phyloP scores from a whole-genome alignment of 1,284 basidiomycete genomes.

The Sutorius eximius region DNA sequence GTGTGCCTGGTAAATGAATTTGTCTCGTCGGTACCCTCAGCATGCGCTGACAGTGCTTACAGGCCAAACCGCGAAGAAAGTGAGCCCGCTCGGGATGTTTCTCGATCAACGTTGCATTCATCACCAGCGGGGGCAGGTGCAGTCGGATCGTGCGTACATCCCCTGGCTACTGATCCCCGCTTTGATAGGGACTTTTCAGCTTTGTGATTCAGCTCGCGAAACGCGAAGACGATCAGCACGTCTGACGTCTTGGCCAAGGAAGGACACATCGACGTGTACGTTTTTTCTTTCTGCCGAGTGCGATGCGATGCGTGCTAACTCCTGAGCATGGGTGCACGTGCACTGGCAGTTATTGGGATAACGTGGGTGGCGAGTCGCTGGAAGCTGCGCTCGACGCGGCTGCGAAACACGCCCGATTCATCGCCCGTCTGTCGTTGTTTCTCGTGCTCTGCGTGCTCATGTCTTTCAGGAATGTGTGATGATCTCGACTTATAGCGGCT shows the following conservation, averaged over 20 bases:
- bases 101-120: constrained; percentile 7
- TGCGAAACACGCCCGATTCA: constrained; percentile 51
- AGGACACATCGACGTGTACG: constrained; percentile 25
- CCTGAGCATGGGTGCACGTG: neutral
- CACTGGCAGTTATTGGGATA: constrained; percentile 46
- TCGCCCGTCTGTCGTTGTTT: constrained; percentile 5
- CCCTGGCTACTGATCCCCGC: neutral
- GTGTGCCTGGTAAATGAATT: constrained; percentile 7
- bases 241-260: constrained; percentile 25
- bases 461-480: constrained; percentile 20
- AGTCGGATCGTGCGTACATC: constrained; percentile 19
- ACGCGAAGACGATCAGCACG: constrained; percentile 33
- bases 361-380: constrained; percentile 68
- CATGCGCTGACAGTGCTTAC: neutral
- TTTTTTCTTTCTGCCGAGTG: neutral
- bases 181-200: constrained; percentile 7
- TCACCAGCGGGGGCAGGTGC: constrained; percentile 23
- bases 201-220: constrained; percentile 38
- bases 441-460: neutral
- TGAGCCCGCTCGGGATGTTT: neutral
- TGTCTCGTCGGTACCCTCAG: neutral
- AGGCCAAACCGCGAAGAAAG: constrained; percentile 26
- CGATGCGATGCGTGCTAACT: neutral
- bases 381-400: constrained; percentile 58
- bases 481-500: constrained; percentile 6